Evolutionary conservation across 345 rosid species (phyloP), one percentile per base, ranked within the genome.

Genomic region (Euphorbia lathyris): DNA sequence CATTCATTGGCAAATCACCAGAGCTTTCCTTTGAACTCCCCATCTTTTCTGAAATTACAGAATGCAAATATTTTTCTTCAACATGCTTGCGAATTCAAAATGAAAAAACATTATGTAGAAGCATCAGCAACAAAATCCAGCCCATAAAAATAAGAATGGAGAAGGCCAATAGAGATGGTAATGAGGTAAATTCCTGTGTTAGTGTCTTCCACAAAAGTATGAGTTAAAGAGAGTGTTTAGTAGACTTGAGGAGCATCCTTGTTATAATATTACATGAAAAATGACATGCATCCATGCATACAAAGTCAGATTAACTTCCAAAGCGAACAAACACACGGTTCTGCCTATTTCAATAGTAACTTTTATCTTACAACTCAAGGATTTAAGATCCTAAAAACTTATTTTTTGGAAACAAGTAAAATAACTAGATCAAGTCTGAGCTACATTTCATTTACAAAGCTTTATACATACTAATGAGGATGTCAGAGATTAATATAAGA

Each of bases 31-130:
- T 67, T 32, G 17, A 12, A 34, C 40, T 65, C 58, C 40, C 29
- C 20, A 55, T 48, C n/a, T 69, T 77, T 74, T 79, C 73, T 66
- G 67, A 70, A 5, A 43, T 57, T 12, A 45, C 26, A 58, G 78
- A 50, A 57, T 72, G 30, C 62, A 66, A 58, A 56, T 27, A 4
- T 23, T 38, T 50, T 74, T 76, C 83, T 76, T 75, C 71, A 43
- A 17, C 51, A 67, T 58, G 79, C 69, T 64, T 57, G 48, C 45
- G 67, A 60, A 7, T 65, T 78, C 77, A 68, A 43, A 62, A 34
- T 30, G 69, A 60, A 14, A 75, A 71, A 61, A 57, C 65, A 58
- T 64, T 45, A 45, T 12, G 9, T 69, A 22, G 70, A 63, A 48
- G 67, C 20, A 55, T 70, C 56, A 40, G 69, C 57, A 53, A 61